These are phyloP conservation scores for Juncus inflexus DNA, from an alignment of 176 grass and related monocot genomes.

Conservation along the genomic window DNA sequence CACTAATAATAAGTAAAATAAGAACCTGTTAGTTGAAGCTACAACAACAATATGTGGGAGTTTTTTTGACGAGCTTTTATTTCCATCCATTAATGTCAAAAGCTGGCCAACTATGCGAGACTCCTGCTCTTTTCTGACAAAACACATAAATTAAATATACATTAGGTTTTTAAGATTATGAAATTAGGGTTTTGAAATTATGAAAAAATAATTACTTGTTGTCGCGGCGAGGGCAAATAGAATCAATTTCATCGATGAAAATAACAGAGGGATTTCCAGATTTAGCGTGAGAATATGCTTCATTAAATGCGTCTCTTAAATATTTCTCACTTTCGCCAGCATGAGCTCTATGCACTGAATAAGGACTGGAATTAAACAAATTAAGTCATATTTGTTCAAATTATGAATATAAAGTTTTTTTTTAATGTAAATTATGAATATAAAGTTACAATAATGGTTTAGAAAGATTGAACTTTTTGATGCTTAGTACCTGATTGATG, in stretches of 20 bases:
- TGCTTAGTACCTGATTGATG: constrained; percentile 51
- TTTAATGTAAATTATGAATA: constrained; percentile 10
- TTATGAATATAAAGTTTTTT: background rate
- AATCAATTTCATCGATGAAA: constrained; percentile 92
- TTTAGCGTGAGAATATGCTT: constrained; percentile 59
- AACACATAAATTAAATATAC: background rate
- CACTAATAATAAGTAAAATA: background rate
- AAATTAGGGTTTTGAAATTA: no score
- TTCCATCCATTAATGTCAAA: constrained; percentile 90
- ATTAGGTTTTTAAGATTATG: no score
- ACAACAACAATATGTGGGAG: constrained; percentile 71
- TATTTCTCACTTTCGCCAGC: constrained; percentile 77
- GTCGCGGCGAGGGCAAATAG: constrained; percentile 68
- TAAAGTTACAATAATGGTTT: background rate
- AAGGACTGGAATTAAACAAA: constrained; percentile 31
- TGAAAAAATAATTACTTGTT: constrained; percentile 32
- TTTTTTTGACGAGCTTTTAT: constrained; percentile 49
- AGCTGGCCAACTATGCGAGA: constrained; percentile 83
- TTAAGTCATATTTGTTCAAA: background rate
- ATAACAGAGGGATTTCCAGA: constrained; percentile 66
- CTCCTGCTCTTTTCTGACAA: constrained; percentile 62
- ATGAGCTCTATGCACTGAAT: constrained; percentile 77
- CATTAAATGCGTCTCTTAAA: constrained; percentile 66
- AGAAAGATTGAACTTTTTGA: background rate
- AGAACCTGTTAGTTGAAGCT: constrained; percentile 90